A percentile compares a stretch with the other conserved stretches of the same genome.
Conservation (phyloP, 768 basidiomycete genomes). For the Gymnopilus junonius region DNA sequence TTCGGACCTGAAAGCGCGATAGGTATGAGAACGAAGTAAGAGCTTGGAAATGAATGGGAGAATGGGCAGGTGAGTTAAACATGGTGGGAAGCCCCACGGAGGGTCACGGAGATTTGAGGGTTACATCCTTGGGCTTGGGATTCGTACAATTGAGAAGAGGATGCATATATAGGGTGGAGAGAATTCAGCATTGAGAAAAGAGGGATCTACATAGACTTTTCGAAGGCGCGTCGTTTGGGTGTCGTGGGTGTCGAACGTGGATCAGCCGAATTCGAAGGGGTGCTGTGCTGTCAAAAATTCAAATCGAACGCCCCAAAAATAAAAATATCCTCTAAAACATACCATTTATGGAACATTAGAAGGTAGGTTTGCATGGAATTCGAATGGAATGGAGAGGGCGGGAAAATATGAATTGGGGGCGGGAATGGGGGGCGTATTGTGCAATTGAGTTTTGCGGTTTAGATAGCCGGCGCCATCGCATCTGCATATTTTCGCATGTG, state of each 20-base stretch:
- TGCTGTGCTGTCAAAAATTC: neutral
- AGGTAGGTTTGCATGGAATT: neutral
- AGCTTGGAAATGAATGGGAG: neutral
- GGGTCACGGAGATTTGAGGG: neutral
- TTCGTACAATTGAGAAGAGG: neutral
- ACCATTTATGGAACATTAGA: neutral
- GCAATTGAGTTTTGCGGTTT: neutral
- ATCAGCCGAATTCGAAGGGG: neutral
- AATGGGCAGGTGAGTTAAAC: neutral
- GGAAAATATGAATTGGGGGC: too few species aligned
- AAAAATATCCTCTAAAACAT: neutral
- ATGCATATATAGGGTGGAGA: neutral
- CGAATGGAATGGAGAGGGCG: neutral
- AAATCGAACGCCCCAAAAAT: neutral
- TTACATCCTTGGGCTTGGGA: neutral
- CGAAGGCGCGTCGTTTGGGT: neutral
- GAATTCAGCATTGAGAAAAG: neutral
- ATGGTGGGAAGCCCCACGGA: neutral
- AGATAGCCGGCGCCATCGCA: constrained; percentile 3
- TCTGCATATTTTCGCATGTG: neutral
- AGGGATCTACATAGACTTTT: neutral
- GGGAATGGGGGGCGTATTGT: too few species aligned
- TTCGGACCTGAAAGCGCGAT: neutral
- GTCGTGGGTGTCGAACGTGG: neutral
- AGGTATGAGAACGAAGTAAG: neutral